phyloP scores from a whole-genome alignment of 1,284 basidiomycete genomes.

The Mycosarcoma maydis region DNA sequence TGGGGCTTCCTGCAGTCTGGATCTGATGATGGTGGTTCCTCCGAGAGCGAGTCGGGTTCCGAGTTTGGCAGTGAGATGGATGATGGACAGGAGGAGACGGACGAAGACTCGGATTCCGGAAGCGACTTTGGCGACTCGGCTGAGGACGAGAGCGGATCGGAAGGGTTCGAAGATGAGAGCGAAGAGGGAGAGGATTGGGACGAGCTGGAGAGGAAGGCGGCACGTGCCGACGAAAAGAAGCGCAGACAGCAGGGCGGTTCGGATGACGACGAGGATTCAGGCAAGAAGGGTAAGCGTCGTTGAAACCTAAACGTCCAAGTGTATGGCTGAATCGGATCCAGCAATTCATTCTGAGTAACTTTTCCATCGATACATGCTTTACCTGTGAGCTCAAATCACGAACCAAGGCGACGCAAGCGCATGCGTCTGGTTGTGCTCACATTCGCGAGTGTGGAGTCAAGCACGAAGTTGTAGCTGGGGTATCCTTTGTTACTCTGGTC shows the following conservation, averaged over 20 bases:
- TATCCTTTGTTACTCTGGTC: no score
- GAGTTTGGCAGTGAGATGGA: constrained; percentile 65
- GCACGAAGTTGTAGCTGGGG: no score
- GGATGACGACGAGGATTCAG: constrained; percentile 46
- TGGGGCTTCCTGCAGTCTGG: constrained; percentile 81
- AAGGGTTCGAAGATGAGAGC: constrained; percentile 75
- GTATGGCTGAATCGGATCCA: neutral
- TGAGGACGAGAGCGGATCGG: constrained; percentile 70
- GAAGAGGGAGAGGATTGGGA: constrained; percentile 85
- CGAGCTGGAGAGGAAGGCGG: constrained; percentile 82
- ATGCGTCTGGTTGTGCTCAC: no score
- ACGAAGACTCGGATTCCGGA: constrained; percentile 57
- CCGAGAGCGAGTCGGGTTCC: constrained; percentile 59
- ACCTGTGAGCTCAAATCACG: no score
- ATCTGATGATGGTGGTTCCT: constrained; percentile 35
- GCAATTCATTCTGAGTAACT: neutral
- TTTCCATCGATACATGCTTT: no score
- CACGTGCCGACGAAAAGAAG: constrained; percentile 60
- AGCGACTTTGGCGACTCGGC: constrained; percentile 65
- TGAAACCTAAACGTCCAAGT: no score
- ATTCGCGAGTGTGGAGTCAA: no score
- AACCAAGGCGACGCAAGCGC: no score
- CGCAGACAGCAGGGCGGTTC: constrained; percentile 50
- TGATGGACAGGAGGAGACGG: constrained; percentile 63
- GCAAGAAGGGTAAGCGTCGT: constrained; percentile 45